Conservation (phyloP, 345 rosid genomes). For the Arabis alpina region DNA sequence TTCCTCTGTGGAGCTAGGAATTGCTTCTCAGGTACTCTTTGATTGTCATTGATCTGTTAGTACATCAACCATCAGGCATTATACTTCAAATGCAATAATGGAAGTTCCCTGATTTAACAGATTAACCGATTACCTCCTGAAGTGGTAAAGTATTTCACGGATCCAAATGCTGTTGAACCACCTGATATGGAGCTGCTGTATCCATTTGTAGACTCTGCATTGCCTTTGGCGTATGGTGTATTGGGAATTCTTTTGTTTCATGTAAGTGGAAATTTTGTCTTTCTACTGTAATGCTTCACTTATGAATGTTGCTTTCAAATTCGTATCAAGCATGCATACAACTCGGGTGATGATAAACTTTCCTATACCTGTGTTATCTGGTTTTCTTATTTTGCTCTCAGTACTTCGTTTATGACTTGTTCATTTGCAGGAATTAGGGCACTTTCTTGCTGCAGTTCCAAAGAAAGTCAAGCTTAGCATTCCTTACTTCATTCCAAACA, state of each 20-base stretch:
- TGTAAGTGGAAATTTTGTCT: slow-evolving; percentile 50
- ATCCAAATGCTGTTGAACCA: slow-evolving; percentile 84
- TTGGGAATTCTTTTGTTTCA: slow-evolving; percentile 89
- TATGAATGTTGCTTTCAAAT: slow-evolving; percentile 1
- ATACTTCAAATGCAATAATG: neutral
- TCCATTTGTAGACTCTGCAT: slow-evolving; percentile 92
- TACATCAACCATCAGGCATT: neutral
- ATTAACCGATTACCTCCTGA: slow-evolving; percentile 94
- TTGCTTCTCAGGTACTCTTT: slow-evolving; percentile 84
- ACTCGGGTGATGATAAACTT: slow-evolving; percentile 8
- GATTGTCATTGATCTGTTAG: slow-evolving; percentile 19
- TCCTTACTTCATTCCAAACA: slow-evolving; percentile 93
- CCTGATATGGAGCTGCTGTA: slow-evolving; percentile 85
- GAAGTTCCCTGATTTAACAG: slow-evolving; percentile 50
- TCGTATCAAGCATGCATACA: slow-evolving; percentile 14
- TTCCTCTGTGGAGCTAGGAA: slow-evolving; percentile 88
- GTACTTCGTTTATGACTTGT: neutral
- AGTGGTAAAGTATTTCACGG: slow-evolving; percentile 89
- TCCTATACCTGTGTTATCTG: neutral
- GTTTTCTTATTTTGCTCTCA: neutral
- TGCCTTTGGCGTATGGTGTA: slow-evolving; percentile 94
- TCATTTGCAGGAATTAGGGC: slow-evolving; percentile 80
- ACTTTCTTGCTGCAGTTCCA: slow-evolving; percentile 86
- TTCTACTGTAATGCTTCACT: neutral
- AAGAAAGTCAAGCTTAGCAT: slow-evolving; percentile 92